Evolutionary conservation across 305 asterid species (phyloP), one percentile per base, ranked within the genome.

Genomic region (Fraxinus velutina): DNA sequence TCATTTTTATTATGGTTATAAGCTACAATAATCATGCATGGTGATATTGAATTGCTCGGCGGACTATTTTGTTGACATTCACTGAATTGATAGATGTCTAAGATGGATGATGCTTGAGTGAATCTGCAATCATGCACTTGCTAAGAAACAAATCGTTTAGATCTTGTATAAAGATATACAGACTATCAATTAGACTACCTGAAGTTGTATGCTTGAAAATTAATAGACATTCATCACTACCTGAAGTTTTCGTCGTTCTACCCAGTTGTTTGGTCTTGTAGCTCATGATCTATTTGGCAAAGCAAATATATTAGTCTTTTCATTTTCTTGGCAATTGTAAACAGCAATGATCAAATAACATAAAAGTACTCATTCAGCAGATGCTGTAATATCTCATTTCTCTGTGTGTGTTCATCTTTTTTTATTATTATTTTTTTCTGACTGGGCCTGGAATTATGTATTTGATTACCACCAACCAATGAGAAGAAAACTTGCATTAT

Each of bases 401-500:
- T 79, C 22, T 78, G 3, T 17, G 22, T 55, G 79, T 62, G 78
- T 33, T 13, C 37, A 19, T 73, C 77, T 34, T 55, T 33, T 21
- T 33, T 39, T 39, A 37, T 37, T 39, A 39, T 39, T 39, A 1
- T 44, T 44, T 44, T 12, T 47, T 13, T 3, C 62, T 6, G 22
- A 32, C 72, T 33, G 75, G 55, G 75, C 60, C 42, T 77, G 66
- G 72, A 81, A 66, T 33, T 17, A 2, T 78, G 44, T 52, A 12
- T 42, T 36, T 60, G 17, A 42, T 74, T 4, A 57, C 71, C 55
- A 42, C 86, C 17, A 36, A 42, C 55, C 81, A 52, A 36, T 37
- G 42, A 73, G 71, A 79, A 52, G 50, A 77, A 30, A 70, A 30
- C 42, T 42, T 77, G 66, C 75, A 42, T 76, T 37, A 33, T 75